Base-by-base conservation (phyloP, 208 protist species). In the Vickermania spadyakhi region DNA sequence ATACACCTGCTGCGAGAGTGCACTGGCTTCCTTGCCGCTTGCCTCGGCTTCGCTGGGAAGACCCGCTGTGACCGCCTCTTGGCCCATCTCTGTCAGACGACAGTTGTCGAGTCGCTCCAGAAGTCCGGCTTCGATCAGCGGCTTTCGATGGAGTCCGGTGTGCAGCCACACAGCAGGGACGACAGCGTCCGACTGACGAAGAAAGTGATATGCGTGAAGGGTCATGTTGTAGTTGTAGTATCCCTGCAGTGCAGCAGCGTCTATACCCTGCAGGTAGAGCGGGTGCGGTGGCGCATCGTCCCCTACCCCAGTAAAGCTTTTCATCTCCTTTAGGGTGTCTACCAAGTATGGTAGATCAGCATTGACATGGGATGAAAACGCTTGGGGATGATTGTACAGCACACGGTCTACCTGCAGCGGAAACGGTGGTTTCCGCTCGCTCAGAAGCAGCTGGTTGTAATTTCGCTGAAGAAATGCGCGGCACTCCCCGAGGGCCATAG, bases 401-500 rank as follows among this genome's bases (percentile, higher is more conserved):
- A 84, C 54, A 30, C 81, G 73, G 28, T 75, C 68, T 0, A 77
- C 72, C 23, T 52, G 59, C 0, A 86, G 67, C 1, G 72, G 68
- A 58, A 86, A 83, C 7, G 68, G 70, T 27, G 36, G 54, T 31
- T 53, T 41, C 18, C 64, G 61, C 0, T 57, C 23, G 28, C 68
- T 65, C 11, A 66, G 52, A 22, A 74, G 52, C 31, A 68, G 50
- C 2, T 41, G 66, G 56, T 84, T 84, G 66, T 72, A 62, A 31
- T 68, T 31, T 29, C 22, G 36, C 2, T 69, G 52, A 0, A 91
- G 42, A 64, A 76, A 81, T 55, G 75, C 76, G n/a, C 77, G 66
- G 41, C 77, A 84, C 71, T 93, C 86, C 1, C 86, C 86, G 42
- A 93, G 75, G 2, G 79, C 86, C 31, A 91, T 50, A 11, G 86